Percentiles rank a stretch among this genome's conserved stretches.
Conservation (phyloP, 176 grass and related monocot genomes). For the Rhynchospora tenuis region DNA sequence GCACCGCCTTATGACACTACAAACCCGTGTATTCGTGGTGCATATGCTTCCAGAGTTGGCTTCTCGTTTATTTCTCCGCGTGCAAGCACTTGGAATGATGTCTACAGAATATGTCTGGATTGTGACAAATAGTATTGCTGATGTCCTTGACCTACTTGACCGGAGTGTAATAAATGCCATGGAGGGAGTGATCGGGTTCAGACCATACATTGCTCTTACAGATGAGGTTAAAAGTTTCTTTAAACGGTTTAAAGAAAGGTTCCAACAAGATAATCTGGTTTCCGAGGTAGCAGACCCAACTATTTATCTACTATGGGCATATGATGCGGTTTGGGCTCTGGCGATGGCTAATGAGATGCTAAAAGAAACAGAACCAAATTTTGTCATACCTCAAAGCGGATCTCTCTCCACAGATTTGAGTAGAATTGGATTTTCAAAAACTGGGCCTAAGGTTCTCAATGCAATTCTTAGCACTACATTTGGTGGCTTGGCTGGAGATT, state of each 20-base stretch:
- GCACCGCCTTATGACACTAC: conserved; percentile 22
- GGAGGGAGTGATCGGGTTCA: conserved; percentile 29
- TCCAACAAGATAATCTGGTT: conserved; percentile 4
- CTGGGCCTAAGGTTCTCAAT: conserved; percentile 31
- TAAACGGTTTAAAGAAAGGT: not conserved
- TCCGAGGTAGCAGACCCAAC: not conserved
- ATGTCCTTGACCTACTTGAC: conserved; percentile 3
- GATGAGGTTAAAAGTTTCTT: not conserved
- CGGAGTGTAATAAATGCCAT: conserved; percentile 9
- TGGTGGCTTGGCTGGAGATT: conserved; percentile 54
- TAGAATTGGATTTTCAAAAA: conserved; percentile 37
- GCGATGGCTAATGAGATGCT: conserved; percentile 19
- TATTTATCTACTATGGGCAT: conserved; percentile 32
- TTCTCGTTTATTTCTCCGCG: conserved; percentile 27
- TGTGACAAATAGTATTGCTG: conserved; percentile 24
- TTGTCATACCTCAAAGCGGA: not conserved
- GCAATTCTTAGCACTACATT: conserved; percentile 40
- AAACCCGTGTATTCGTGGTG: conserved; percentile 48
- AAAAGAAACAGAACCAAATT: not conserved
- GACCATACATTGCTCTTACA: not conserved
- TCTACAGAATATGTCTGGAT: conserved; percentile 42
- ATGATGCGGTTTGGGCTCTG: conserved; percentile 36
- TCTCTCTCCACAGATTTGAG: conserved; percentile 36
- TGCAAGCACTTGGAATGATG: conserved; percentile 38
- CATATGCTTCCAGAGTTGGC: conserved; percentile 24